Base-by-base conservation (phyloP, 352 stramenopile genomes). In the Aphanomyces stellatus region DNA sequence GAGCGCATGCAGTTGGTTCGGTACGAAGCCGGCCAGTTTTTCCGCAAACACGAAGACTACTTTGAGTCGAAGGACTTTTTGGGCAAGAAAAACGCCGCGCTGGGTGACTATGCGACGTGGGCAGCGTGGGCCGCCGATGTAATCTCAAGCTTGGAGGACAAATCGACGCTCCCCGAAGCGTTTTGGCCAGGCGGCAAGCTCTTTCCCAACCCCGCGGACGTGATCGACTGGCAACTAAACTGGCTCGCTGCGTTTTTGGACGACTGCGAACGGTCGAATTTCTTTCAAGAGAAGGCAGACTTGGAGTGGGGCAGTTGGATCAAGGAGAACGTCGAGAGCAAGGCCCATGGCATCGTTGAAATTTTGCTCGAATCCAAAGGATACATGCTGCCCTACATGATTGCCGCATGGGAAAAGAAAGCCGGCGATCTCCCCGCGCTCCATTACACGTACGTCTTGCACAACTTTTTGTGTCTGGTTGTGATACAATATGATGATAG, bases 51-150 rank as follows among this genome's bases (percentile, higher is more conserved):
- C 62, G 76, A 89, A 63, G 82, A 91, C 62, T 88, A 88, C 63
- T 91, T 91, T 64, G 72, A 87, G 33, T 87, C 78, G 25, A 88
- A 88, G 69, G 73, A 80, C 66, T 88, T 90, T 34, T 33, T 88
- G 15, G 76, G 76, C 3, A 74, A 55, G 33, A 75, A 85, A 17
- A 43, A 75, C 42, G 67, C 84, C 24, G 74, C 75, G 15, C 56
- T 33, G 3, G 28, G 70, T 0, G 77, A 85, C 33, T 89, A 81
- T n/a, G n/a, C 71, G 15, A 65, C 31, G 40, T 91, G 80, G 79
- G 73, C 74, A 19, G 42, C 51, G 6, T 91, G 81, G 81, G 79
- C 82, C 0, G 74, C 73, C 0, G 35, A 61, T 13, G 75, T 73
- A 66, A 78, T 81, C 49, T 40, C 70, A 42, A 72, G 22, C 55